Evolutionary conservation across 139 green algal genomes (phyloP), one percentile per base, ranked within the genome.

Genomic region (Chlamydomonas asymmetrica): DNA sequence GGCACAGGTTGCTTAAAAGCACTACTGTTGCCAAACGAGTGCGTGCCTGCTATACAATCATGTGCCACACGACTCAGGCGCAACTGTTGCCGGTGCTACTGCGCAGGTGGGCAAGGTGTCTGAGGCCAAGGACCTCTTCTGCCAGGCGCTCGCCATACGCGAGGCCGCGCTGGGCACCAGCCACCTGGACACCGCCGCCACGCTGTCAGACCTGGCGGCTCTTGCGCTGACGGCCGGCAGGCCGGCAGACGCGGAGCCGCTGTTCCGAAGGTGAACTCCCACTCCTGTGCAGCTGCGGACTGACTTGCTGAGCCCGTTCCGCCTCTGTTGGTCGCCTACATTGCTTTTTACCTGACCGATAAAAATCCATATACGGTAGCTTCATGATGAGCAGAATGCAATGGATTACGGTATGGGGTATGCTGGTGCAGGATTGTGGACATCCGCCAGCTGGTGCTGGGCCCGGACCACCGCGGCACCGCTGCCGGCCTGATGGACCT

Each of bases 391-490:
- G 18, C 13, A 10, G 18, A 10, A 52, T 52, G 13, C 18, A 52
- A 10, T 52, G 45, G 13, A 10, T 13, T 13, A 16, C 45, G 45
- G 13, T 52, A 52, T 25, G 45, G 45, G 45, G 45, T 23, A 32
- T 35, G 16, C 32, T 27, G 29, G 9, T 16, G 1, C 56, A 76
- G 70, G 70, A 76, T 76, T 25, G 40, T 76, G 18, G 70, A 76
- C 70, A 76, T 68, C 38, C 70, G 70, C 16, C 39, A 76, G 70
- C 70, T 76, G 56, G 56, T 76, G 56, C 56, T 76, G 56, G 70
- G 70, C 39, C 57, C 70, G 56, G 18, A 34, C 20, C 70, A 76
- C 54, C 27, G 3, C 1, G 56, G 59, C 57, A 76, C 70, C 40
- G 70, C 70, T 40, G 70, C 54, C 70, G 34, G 40, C 4, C 16